These are phyloP conservation scores for Massospora cicadina DNA, from an alignment of 371 early-diverging fungal species.

Conservation along the genomic window DNA sequence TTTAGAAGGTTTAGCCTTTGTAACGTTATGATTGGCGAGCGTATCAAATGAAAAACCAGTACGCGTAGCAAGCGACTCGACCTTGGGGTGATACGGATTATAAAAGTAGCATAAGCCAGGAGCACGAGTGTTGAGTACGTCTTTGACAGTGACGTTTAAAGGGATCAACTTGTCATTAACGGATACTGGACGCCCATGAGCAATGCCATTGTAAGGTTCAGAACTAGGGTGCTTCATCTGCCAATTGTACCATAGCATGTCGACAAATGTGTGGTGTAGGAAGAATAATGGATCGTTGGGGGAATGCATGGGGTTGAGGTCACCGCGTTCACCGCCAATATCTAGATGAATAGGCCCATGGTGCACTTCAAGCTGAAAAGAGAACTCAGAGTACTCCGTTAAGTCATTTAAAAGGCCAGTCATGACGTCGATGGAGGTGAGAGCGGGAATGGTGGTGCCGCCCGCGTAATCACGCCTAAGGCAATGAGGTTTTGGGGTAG, in stretches of 20 bases:
- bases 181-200: not conserved
- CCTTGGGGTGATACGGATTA: not conserved
- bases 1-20: not conserved
- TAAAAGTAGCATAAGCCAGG: conserved; percentile 6
- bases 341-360: not conserved
- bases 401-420: not conserved
- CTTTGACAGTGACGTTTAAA: conserved; percentile 9
- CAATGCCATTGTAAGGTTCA: not conserved
- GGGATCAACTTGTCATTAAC: conserved; percentile 3
- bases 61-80: not conserved
- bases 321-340: conserved; percentile 20
- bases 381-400: not conserved
- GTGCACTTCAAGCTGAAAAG: not conserved
- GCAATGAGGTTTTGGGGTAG: conserved; percentile 4
- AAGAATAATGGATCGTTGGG: conserved; percentile 30
- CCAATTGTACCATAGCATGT: conserved; percentile 28
- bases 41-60: conserved; percentile 1
- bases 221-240: conserved; percentile 15
- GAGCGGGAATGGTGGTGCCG: not conserved
- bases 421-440: conserved; percentile 2
- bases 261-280: conserved; percentile 28
- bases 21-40: not conserved
- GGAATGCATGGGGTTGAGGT: conserved; percentile 20
- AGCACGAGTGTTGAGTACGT: conserved; percentile 1
- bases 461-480: not conserved